Base-by-base conservation (phyloP, 2,329 filamentous ascomycete species). In the Nannizzia gypsea region DNA sequence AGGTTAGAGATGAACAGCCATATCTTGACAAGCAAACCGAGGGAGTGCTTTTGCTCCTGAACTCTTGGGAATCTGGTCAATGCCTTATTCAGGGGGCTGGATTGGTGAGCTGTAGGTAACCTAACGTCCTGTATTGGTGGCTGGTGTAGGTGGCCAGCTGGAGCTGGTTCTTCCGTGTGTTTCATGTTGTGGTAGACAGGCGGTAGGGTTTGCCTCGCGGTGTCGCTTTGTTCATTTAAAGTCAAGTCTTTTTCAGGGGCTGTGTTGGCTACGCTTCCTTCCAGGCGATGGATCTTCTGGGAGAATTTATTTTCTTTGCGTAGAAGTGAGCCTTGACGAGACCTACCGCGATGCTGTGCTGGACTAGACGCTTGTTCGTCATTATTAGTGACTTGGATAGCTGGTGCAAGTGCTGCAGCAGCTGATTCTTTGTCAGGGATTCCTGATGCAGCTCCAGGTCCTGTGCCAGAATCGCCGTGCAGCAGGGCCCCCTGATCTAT, bases 1-100 rank as follows among this genome's bases (percentile, higher is more conserved):
- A 97, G 85, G 0, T 87, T 87, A 1, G 90, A 87, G 63, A 96
- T 90, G 69, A 93, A 87, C 6, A 96, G 78, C 93, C 93, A 99
- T 34, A 96, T 85, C 64, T 86, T 87, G 20, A 90, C 77, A 15
- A 99, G 73, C 9, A 85, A 69, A 3, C 77, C 77, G 11, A 83
- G 74, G 15, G 78, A 80, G 61, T 83, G 81, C 59, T 79, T 79
- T 57, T 81, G 77, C 56, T 78, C 76, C 62, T 82, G 78, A 6
- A 76, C 63, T 20, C 74, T 71, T 1, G 79, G 74, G 60, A 83
- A 81, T 58, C 76, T 76, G 44, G 80, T 78, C 31, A 79, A 56
- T 64, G 75, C 64, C 67, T 72, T 64, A 15, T 73, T 72, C 1
- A 72, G 73, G 11, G 73, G 74, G 55, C 73, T 70, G 56, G 73